A percentile compares a stretch with the other conserved stretches of the same genome.
phyloP scores from a whole-genome alignment of 2,329 filamentous ascomycete species.

The Colletotrichum lindemuthianum region DNA sequence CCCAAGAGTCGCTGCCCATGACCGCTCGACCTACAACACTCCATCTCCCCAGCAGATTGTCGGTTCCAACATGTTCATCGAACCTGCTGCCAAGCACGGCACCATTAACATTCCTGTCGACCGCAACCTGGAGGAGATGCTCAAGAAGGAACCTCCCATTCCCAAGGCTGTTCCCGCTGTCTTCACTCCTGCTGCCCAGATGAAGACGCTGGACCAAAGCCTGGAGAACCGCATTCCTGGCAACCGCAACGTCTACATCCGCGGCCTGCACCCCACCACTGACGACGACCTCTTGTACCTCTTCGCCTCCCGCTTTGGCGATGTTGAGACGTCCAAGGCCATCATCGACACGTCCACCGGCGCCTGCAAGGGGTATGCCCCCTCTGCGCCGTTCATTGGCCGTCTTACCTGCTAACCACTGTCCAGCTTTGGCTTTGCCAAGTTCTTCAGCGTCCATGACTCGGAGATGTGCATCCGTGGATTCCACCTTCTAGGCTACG shows the following conservation, averaged over 20 bases:
- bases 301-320: slow-evolving; percentile 89
- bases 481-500: slow-evolving; percentile 93
- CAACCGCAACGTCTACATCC: slow-evolving; percentile 98
- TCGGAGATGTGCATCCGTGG: slow-evolving; percentile 97
- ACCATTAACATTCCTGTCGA: slow-evolving; percentile 51
- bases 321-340: slow-evolving; percentile 96
- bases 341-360: slow-evolving; percentile 96
- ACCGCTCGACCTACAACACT: slow-evolving; percentile 73
- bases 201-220: slow-evolving; percentile 92
- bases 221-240: slow-evolving; percentile 90
- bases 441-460: slow-evolving; percentile 86
- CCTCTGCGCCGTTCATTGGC: neutral
- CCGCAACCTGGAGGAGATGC: slow-evolving; percentile 69
- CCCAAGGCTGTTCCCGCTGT: slow-evolving; percentile 90
- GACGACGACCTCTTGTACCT: slow-evolving; percentile 87
- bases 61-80: slow-evolving; percentile 51
- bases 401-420: slow-evolving; percentile 42
- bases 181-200: slow-evolving; percentile 83
- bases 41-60: slow-evolving; percentile 72
- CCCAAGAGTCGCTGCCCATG: slow-evolving; percentile 66
- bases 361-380: slow-evolving; percentile 89
- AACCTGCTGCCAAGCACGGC: slow-evolving; percentile 54
- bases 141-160: slow-evolving; percentile 82
- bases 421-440: slow-evolving; percentile 92
- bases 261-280: slow-evolving; percentile 93